phyloP scores from a whole-genome alignment of 257 asterid genomes.

The Penstemon eatonii region DNA sequence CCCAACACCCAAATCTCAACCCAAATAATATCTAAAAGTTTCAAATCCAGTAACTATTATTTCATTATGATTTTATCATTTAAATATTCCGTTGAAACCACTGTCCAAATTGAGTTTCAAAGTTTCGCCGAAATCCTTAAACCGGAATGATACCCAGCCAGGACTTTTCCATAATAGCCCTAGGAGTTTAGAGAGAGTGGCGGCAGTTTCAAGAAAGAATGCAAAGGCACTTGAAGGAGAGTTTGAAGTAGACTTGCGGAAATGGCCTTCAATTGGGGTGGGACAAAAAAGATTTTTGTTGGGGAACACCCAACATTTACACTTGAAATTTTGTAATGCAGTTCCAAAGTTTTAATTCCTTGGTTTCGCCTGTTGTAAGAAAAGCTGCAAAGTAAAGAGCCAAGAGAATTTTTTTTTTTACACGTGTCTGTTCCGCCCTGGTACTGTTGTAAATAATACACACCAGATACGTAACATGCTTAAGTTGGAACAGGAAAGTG shows the following conservation, averaged over 20 bases:
- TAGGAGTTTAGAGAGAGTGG: neutral
- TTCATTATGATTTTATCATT: no score
- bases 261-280: neutral
- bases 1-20: no score
- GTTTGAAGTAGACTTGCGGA: neutral
- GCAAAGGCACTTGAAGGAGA: slow-evolving; percentile 5
- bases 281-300: slow-evolving; percentile 1
- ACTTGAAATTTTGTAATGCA: neutral
- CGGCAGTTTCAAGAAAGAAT: slow-evolving; percentile 12
- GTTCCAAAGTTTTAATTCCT: neutral
- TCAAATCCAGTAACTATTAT: no score
- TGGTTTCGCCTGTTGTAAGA: neutral
- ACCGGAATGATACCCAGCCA: no score
- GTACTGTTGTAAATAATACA: slow-evolving; percentile 16
- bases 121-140: no score
- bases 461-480: neutral
- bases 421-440: slow-evolving; percentile 6
- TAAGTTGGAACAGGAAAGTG: neutral
- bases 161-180: no score
- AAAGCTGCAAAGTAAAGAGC: slow-evolving; percentile 5
- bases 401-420: slow-evolving; percentile 2
- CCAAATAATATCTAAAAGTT: no score
- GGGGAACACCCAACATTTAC: neutral
- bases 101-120: no score
- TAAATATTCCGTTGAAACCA: no score